These are phyloP conservation scores for Pterocarpus santalinus DNA, from an alignment of 306 rosid species.

Conservation along the genomic window DNA sequence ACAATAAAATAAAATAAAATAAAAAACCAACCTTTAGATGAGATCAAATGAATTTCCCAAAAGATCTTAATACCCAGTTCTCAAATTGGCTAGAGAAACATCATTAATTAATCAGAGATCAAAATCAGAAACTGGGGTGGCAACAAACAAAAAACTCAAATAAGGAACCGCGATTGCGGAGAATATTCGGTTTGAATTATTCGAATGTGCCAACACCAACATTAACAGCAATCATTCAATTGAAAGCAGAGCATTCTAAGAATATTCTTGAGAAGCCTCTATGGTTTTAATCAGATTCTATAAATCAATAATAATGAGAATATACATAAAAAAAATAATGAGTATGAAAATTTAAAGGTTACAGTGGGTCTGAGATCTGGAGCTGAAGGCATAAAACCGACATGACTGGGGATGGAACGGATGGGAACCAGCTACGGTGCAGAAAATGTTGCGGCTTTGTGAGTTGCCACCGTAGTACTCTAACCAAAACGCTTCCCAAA, in stretches of 20 bases:
- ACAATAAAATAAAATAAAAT: background rate
- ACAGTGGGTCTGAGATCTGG: background rate
- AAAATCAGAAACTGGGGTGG: background rate
- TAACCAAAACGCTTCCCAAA: background rate
- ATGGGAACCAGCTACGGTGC: background rate
- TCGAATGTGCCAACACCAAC: constrained; percentile 26
- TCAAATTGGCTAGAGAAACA: background rate
- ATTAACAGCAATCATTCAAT: background rate
- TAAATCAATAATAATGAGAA: background rate
- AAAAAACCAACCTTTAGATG: background rate
- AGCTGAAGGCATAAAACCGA: background rate
- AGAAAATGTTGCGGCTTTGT: background rate
- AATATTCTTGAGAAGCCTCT: background rate
- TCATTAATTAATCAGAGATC: background rate
- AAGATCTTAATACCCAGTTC: background rate
- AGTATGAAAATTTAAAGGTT: background rate
- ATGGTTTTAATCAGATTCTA: background rate
- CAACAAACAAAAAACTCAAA: background rate
- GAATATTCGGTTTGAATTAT: constrained; percentile 47
- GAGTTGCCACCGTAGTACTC: background rate
- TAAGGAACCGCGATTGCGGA: background rate
- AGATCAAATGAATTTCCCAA: background rate
- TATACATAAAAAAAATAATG: background rate
- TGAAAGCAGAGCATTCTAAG: background rate
- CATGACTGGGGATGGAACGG: background rate